A percentile compares a stretch with the other conserved stretches of the same genome.
These are phyloP conservation scores for Friedmanniomyces simplex DNA, from an alignment of 495 filamentous ascomycete genomes.

Conservation along the genomic window DNA sequence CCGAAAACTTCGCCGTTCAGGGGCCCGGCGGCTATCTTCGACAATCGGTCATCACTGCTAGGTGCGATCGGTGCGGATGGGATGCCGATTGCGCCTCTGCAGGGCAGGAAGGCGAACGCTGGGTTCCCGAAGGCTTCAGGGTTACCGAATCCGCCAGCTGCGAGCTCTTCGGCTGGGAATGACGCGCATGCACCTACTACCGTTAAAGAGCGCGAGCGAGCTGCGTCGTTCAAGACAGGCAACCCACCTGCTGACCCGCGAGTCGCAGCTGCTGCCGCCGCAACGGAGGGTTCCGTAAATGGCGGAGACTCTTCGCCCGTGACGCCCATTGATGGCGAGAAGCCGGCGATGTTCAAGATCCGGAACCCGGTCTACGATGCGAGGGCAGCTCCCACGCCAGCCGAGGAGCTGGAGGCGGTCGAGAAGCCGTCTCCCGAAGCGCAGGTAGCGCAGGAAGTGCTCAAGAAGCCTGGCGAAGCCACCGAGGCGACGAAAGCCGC, in stretches of 20 bases:
- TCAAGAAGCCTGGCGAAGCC: background rate
- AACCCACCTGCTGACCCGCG: background rate
- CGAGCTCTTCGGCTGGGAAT: background rate
- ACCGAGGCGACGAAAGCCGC: slow-evolving; percentile 1
- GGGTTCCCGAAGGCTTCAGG: background rate
- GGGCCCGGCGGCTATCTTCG: slow-evolving; percentile 2
- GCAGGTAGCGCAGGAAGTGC: background rate
- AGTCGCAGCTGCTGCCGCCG: background rate
- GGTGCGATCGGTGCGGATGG: slow-evolving; percentile 18
- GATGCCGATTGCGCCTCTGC: slow-evolving; percentile 13
- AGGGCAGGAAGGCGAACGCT: background rate
- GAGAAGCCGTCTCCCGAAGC: background rate
- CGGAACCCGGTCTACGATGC: slow-evolving; percentile 9
- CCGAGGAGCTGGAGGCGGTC: background rate
- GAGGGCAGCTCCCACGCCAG: background rate
- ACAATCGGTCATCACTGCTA: slow-evolving; percentile 10
- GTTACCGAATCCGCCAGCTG: background rate
- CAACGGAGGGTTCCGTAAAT: background rate
- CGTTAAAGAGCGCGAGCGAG: background rate
- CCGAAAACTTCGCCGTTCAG: background rate
- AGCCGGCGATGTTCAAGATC: slow-evolving; percentile 1
- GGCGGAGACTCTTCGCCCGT: background rate
- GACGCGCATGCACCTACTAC: background rate
- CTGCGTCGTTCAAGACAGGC: background rate
- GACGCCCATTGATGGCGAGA: background rate